Evolutionary conservation across 306 rosid species (phyloP), one percentile per base, ranked within the genome.

Genomic region (Rubus idaeus): DNA sequence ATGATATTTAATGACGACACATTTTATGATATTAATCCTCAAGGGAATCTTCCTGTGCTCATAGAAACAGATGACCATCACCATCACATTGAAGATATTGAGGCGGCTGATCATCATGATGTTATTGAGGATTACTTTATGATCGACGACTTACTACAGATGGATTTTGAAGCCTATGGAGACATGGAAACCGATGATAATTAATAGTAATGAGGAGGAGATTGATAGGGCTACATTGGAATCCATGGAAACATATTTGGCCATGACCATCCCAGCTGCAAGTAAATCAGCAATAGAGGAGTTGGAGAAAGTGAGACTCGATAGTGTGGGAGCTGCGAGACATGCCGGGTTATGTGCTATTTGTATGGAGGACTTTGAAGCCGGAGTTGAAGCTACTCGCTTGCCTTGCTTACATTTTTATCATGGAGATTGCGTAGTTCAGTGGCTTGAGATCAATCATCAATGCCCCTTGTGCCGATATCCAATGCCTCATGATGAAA

Each of bases 311-410:
- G 47, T 17, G 60, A n/a, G 67, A 63, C 2, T 63, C 9, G 71
- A 63, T 37, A 44, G 71, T 35, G 52, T 16, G 49, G 47, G 16
- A 35, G 42, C 61, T 39, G 70, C 70, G 10, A 39, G 26, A 39
- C 12, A 64, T 18, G 70, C 70, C 47, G 68, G 68, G 30, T 50
- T 1, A 45, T 63, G 78, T 41, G 20, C 23, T 16, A 37, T 75
- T 10, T 75, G 79, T 39, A 21, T 75, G 72, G 79, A 75, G 26
- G 64, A 75, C 17, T 49, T 75, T 75, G 12, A 47, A 56, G 23
- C 44, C 21, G 79, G 72, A 42, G 42, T 8, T 51, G 72, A 75
- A 75, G 52, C 64, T 49, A n/a, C 64, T 49, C 23, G 62, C 16
- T 46, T 64, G 73, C 79, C 72, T 63, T 64, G 79, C 53, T 17